phyloP scores from a whole-genome alignment of 192 early-diverging fungal species.

The Chytriomyces hyalinus region DNA sequence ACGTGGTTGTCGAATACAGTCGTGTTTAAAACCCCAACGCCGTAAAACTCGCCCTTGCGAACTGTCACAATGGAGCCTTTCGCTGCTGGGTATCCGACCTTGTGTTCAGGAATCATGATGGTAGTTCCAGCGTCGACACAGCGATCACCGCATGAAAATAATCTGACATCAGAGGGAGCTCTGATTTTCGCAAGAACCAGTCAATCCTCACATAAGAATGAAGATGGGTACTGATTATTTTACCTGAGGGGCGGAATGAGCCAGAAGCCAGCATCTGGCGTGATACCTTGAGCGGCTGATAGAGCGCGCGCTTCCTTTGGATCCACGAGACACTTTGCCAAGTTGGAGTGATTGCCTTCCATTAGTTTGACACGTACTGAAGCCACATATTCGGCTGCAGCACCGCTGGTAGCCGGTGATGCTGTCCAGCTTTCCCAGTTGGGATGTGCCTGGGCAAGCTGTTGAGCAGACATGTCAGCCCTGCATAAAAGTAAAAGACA shows the following conservation, averaged over 20 bases:
- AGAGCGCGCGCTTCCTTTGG: slow-evolving; percentile 27
- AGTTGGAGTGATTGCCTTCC: slow-evolving; percentile 10
- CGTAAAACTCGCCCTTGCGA: slow-evolving; percentile 30
- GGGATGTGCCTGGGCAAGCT: slow-evolving; percentile 21
- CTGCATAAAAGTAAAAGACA: neutral
- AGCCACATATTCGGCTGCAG: slow-evolving; percentile 4
- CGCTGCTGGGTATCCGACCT: slow-evolving; percentile 34
- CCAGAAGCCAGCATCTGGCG: slow-evolving; percentile 30
- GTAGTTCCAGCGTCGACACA: slow-evolving; percentile 34
- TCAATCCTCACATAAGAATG: neutral
- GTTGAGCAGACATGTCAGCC: neutral
- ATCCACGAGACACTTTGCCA: slow-evolving; percentile 30
- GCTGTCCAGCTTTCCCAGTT: slow-evolving; percentile 36
- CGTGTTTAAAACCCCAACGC: slow-evolving; percentile 31
- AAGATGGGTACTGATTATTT: neutral
- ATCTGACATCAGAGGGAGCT: slow-evolving; percentile 13
- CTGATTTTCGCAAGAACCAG: neutral
- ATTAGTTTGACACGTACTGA: slow-evolving; percentile 11
- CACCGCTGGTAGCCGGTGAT: neutral
- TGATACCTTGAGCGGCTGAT: slow-evolving; percentile 14
- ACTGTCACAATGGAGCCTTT: slow-evolving; percentile 35
- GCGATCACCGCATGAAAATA: slow-evolving; percentile 28
- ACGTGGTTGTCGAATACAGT: slow-evolving; percentile 33
- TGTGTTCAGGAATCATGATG: slow-evolving; percentile 36
- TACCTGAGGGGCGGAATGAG: slow-evolving; percentile 27